Evolutionary conservation across 1,284 basidiomycete genomes (phyloP).

Genomic region (Waitea zeae): DNA sequence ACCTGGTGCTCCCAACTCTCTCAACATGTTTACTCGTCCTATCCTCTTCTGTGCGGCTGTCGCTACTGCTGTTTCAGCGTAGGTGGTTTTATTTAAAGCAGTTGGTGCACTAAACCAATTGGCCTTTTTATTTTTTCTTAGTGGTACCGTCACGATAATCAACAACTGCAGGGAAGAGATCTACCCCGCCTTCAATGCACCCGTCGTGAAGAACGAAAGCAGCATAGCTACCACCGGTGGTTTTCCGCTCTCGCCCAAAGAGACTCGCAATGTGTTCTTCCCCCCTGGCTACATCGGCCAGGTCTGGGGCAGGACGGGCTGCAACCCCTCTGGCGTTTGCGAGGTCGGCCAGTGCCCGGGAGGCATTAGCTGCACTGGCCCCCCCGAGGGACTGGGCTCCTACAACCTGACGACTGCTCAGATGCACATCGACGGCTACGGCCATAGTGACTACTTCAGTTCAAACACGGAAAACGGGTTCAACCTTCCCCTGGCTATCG

Average conservation of each 20-base stretch:
- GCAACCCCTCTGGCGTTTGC: conserved; percentile 3
- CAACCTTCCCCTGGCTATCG: conserved; percentile 3
- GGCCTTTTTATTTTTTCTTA: too few species aligned
- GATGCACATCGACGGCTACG: conserved; percentile 2
- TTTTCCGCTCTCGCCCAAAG: conserved; percentile 1
- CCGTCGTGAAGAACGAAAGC: neutral
- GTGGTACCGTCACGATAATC: conserved; percentile 1
- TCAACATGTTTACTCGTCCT: too few species aligned
- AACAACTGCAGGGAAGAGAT: conserved; percentile 2
- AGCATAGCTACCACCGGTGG: neutral
- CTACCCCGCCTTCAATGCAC: conserved; percentile 2
- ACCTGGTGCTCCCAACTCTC: too few species aligned
- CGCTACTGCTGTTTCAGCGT: too few species aligned
- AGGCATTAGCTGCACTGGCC: conserved; percentile 1
- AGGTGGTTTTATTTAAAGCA: too few species aligned
- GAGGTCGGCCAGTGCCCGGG: conserved; percentile 1
- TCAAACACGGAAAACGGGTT: conserved; percentile 1
- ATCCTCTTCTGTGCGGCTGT: too few species aligned
- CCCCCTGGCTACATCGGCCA: conserved; percentile 1
- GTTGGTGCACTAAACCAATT: too few species aligned
- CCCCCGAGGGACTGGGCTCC: conserved; percentile 1
- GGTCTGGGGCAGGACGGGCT: conserved; percentile 5
- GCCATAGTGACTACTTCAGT: conserved; percentile 2
- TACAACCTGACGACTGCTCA: conserved; percentile 3
- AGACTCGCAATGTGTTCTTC: neutral